phyloP scores from a whole-genome alignment of 352 stramenopile species.

The Pythium aphanidermatum region DNA sequence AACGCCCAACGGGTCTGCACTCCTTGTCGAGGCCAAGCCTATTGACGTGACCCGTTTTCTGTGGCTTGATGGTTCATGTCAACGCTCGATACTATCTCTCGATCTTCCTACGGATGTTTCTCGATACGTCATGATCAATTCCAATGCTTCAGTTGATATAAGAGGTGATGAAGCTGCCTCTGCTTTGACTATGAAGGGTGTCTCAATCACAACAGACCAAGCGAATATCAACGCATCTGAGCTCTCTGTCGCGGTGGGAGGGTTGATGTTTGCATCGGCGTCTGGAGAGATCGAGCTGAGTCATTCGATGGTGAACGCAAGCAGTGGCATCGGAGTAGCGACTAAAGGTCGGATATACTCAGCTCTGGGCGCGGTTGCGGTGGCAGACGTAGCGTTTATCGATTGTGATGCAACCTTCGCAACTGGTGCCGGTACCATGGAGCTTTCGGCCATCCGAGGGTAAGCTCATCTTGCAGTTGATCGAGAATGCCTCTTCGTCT shows the following conservation, averaged over 20 bases:
- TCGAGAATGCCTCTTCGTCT: background rate
- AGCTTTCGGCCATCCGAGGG: constrained; percentile 32
- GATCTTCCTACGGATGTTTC: constrained; percentile 22
- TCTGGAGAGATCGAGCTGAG: constrained; percentile 46
- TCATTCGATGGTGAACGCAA: constrained; percentile 35
- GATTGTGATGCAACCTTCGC: constrained; percentile 48
- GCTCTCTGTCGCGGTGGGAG: constrained; percentile 26
- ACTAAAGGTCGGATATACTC: constrained; percentile 31
- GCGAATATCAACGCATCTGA: constrained; percentile 42
- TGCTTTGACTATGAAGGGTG: constrained; percentile 23
- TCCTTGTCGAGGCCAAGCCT: constrained; percentile 26
- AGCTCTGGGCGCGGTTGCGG: constrained; percentile 34
- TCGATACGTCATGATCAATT: constrained; percentile 30
- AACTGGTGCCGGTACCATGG: constrained; percentile 43
- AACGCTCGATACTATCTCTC: constrained; percentile 43
- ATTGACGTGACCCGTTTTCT: constrained; percentile 41
- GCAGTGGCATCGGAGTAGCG: constrained; percentile 19
- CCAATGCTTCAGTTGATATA: constrained; percentile 50
- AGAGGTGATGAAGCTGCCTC: constrained; percentile 8
- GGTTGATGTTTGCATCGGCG: constrained; percentile 31
- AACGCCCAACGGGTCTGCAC: constrained; percentile 14
- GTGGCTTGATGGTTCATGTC: constrained; percentile 64
- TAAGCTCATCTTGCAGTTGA: constrained; percentile 10
- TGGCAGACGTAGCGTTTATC: constrained; percentile 38
- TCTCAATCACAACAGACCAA: constrained; percentile 35